Base-by-base conservation (phyloP, 495 filamentous ascomycete genomes). In the Thermothielavioides terrestris region DNA sequence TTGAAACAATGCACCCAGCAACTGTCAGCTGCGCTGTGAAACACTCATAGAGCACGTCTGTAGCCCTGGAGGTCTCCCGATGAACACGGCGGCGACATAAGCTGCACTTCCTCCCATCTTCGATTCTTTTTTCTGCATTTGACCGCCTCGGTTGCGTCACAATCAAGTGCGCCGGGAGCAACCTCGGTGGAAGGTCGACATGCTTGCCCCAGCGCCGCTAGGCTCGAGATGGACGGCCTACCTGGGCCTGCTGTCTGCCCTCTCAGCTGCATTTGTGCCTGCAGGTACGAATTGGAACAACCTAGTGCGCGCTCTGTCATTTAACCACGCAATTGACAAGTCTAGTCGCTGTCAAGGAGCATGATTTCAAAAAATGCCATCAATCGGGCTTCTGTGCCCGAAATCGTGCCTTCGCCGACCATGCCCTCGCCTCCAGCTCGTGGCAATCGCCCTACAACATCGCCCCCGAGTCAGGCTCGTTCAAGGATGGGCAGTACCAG, bases 321-420 rank as follows among this genome's bases (percentile, higher is more conserved):
- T n/a, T n/a, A n/a, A n/a, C n/a, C n/a, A n/a, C n/a, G n/a, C n/a
- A n/a, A 32, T 50, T 50, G 36, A 42, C 31, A 7, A n/a, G 2
- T 6, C 14, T 30, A 92, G 89, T 80, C 46, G 69, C 77, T 58
- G 94, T 98, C 17, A 97, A 98, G 69, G 85, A 95, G 57, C 84
- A 94, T 57, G 88, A 90, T 58, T 97, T 96, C 77, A 98, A 97
- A 61, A 95, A 82, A 52, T 98, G 92, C 71, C 69, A 79, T 31
- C 92, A 98, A 65, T 89, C 90, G 0, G 92, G 92, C 48, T 98
- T 97, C 74, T 97, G 94, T 68, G 88, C 86, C 62, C 88, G 92
- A 49, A 96, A 95, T 67, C 82, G 91, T 62, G 85, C 81, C 23
- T 87, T 83, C 61, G 94, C 94, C 52, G 89, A 97, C 63, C 73